Base-by-base conservation (phyloP, 495 filamentous ascomycete genomes). In the Penicilliopsis zonata region DNA sequence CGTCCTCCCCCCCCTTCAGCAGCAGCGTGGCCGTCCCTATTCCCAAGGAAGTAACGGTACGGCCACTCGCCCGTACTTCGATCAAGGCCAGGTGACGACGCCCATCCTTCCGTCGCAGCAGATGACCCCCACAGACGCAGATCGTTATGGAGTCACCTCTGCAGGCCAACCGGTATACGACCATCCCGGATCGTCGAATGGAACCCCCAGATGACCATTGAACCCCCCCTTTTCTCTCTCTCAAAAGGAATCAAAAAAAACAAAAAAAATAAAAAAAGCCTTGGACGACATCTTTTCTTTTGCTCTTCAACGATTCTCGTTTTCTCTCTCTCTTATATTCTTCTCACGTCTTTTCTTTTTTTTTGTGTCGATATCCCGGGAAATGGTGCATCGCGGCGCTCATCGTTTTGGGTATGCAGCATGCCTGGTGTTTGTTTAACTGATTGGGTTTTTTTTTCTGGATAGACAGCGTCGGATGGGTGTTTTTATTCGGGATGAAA, bases 21-120 rank as follows among this genome's bases (percentile, higher is more conserved):
- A 47, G 29, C 58, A 62, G 36, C 55, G 49, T 27, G 54, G 38
- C 33, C 52, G 57, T 46, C 48, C 49, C 25, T 52, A 51, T 28
- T 37, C 47, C 15, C 51, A 53, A 21, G 47, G 46, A 21, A 44
- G 43, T 7, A 62, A 59, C 23, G 53, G 58, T 16, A 37, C 36
- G 13, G 33, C 31, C 25, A n/a, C 53, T 10, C 40, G 56, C 35
- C 47, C 42, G 9, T 60, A 59, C 28, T 63, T 44, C 28, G 56
- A 63, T 9, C 56, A 50, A 30, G 49, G 53, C n/a, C 54, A 55
- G 24, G 39, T 44, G 31, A 45, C 43, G n/a, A 63, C 56, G 7
- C 53, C 59, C 9, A 55, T 63, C 29, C 44, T 63, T 18, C 59
- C 56, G 10, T 63, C 59, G 13, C 59, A 63, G 30, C 41, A 43